Evolutionary conservation across 73 alveolate genomes (phyloP), one percentile per base, ranked within the genome.

Genomic region (Paramecium caudatum): DNA sequence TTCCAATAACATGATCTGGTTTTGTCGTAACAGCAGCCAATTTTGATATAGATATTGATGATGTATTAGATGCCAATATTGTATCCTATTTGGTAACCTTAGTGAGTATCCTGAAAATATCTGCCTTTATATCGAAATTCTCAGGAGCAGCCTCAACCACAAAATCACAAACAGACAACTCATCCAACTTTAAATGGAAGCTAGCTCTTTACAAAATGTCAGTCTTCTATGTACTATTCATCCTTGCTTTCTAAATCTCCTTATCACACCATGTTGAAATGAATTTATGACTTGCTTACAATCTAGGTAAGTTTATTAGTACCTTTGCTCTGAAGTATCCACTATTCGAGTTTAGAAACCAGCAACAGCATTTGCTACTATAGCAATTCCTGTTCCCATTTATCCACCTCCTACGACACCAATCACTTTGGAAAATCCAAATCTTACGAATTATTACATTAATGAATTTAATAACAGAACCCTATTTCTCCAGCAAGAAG

Each of bases 371-470:
- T 93, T 92, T 9, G 96, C 99, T 17, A 96, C 98, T 48, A 96
- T 96, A 13, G 97, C 99, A 36, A 96, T 96, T 9, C 99, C 99
- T 25, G 98, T 96, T 1, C 99, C 99, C 99, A 96, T 96, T 83
- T 96, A 94, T n/a, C 99, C 99, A 16, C 97, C 98, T 12, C 99
- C 99, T 19, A 96, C 93, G 17, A 96, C 94, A 48, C 98, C 99
- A 10, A 96, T 50, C 17, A 55, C 43, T 74, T 90, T 82, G 2
- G 55, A 30, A 65, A 65, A 65, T 33, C 50, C 17, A 16, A 25
- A 65, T 65, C 83, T 65, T 9, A 65, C 10, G 30, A 55, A 55
- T 55, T 55, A 55, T 55, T 55, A 27, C 80, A 55, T 55, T 27
- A 3, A 27, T 55, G 30, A 55, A 55, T 55, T 55, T 55, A 15